These are phyloP conservation scores for Oleoguttula mirabilis DNA, from an alignment of 495 filamentous ascomycete genomes.

Conservation along the genomic window DNA sequence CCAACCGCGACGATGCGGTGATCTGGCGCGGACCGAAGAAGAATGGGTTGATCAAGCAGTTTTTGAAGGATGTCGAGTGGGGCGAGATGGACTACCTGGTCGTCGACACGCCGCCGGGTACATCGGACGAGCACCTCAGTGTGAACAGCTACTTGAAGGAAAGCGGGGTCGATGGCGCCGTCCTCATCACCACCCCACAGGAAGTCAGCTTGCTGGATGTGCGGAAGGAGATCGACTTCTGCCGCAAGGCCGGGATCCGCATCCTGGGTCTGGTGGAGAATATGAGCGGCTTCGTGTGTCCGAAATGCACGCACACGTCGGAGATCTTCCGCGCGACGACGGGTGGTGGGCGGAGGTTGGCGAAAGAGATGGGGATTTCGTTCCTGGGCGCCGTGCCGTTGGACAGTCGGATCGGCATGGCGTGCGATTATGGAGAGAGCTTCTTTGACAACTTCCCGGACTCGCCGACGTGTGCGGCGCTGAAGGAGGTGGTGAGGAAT, in stretches of 20 bases:
- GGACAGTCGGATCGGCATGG: slow-evolving; percentile 88
- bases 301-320: slow-evolving; percentile 65
- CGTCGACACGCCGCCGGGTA: slow-evolving; percentile 91
- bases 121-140: slow-evolving; percentile 85
- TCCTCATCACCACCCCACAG: slow-evolving; percentile 89
- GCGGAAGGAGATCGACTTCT: slow-evolving; percentile 93
- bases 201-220: slow-evolving; percentile 90
- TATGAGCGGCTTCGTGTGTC: slow-evolving; percentile 94
- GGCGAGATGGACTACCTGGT: slow-evolving; percentile 85
- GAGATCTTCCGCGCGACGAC: slow-evolving; percentile 89
- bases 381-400: slow-evolving; percentile 88
- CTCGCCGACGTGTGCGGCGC: slow-evolving; percentile 43
- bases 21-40: slow-evolving; percentile 98
- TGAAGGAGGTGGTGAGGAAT: slow-evolving; percentile 19
- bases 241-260: slow-evolving; percentile 79
- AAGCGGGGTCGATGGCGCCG: slow-evolving; percentile 80
- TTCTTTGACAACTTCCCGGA: slow-evolving; percentile 91
- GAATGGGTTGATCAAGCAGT: slow-evolving; percentile 95
- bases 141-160: slow-evolving; percentile 82
- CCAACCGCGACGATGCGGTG: slow-evolving; percentile 79
- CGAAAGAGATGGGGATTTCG: slow-evolving; percentile 70
- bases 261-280: slow-evolving; percentile 91
- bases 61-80: slow-evolving; percentile 95
- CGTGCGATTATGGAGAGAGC: slow-evolving; percentile 92
- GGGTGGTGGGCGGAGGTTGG: slow-evolving; percentile 67